A percentile compares a stretch with the other conserved stretches of the same genome.
Evolutionary conservation across 2,329 filamentous ascomycete species (phyloP).

Genomic region (Pestalotiopsis fici): DNA sequence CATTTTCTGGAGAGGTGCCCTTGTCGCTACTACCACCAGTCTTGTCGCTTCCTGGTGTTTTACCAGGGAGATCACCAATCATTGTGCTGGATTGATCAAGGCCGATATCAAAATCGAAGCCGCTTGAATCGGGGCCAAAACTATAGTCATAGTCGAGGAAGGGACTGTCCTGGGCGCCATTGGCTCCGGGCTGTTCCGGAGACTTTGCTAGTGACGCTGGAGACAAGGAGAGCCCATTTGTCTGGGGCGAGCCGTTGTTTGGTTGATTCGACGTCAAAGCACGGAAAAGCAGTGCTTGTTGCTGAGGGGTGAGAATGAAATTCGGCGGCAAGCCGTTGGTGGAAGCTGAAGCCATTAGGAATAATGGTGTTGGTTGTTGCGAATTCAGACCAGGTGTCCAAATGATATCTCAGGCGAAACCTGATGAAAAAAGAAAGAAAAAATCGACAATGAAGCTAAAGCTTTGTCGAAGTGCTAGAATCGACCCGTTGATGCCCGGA

Average conservation of each 20-base stretch:
- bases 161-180: conserved; percentile 71
- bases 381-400: background rate
- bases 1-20: conserved; percentile 62
- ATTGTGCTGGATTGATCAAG: conserved; percentile 60
- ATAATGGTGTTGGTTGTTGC: background rate
- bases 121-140: conserved; percentile 68
- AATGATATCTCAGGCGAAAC: background rate
- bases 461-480: background rate
- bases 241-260: conserved; percentile 31
- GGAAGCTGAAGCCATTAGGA: conserved; percentile 1
- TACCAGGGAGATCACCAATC: conserved; percentile 74
- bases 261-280: conserved; percentile 73
- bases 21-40: conserved; percentile 37
- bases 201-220: conserved; percentile 52
- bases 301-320: conserved; percentile 73
- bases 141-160: conserved; percentile 82
- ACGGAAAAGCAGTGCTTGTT: conserved; percentile 75
- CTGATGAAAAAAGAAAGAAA: no score
- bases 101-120: conserved; percentile 71
- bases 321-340: conserved; percentile 44
- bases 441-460: background rate
- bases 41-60: conserved; percentile 19
- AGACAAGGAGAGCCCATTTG: conserved; percentile 44
- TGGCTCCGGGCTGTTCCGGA: conserved; percentile 45
- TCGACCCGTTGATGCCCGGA: background rate